A percentile compares a stretch with the other conserved stretches of the same genome.
These are phyloP conservation scores for Hypsizygus ulmarius DNA, from an alignment of 1,284 basidiomycete genomes.

Conservation along the genomic window DNA sequence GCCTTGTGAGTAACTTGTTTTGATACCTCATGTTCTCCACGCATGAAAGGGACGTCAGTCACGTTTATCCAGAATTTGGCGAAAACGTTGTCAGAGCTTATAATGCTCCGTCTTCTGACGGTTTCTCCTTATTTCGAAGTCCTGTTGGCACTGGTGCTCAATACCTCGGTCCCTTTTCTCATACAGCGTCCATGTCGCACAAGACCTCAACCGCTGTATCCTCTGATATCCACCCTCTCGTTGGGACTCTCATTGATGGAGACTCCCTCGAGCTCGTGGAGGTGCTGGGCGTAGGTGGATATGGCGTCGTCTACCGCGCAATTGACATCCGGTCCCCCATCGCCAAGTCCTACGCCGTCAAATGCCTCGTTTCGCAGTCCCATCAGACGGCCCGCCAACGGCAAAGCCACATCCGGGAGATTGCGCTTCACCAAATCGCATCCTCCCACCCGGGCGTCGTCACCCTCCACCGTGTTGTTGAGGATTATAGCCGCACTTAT, in stretches of 20 bases:
- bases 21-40: constrained; percentile 61
- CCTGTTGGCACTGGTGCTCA: constrained; percentile 43
- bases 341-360: constrained; percentile 81
- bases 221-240: constrained; percentile 54
- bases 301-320: constrained; percentile 94
- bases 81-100: constrained; percentile 19
- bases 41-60: constrained; percentile 48
- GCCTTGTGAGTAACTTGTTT: constrained; percentile 25
- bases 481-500: constrained; percentile 66
- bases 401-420: constrained; percentile 74
- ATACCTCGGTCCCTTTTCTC: constrained; percentile 25
- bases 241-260: constrained; percentile 79
- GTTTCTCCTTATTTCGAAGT: constrained; percentile 34
- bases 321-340: constrained; percentile 57
- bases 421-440: constrained; percentile 86
- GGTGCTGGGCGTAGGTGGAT: constrained; percentile 91
- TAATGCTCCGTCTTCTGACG: constrained; percentile 23
- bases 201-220: constrained; percentile 44
- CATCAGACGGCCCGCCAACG: constrained; percentile 63
- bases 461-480: constrained; percentile 86
- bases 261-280: constrained; percentile 84
- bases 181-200: constrained; percentile 45
- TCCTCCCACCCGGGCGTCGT: constrained; percentile 86
- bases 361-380: constrained; percentile 70
- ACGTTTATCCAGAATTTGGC: constrained; percentile 39